phyloP scores from a whole-genome alignment of 2,329 filamentous ascomycete species.

The Colletotrichum magnum region DNA sequence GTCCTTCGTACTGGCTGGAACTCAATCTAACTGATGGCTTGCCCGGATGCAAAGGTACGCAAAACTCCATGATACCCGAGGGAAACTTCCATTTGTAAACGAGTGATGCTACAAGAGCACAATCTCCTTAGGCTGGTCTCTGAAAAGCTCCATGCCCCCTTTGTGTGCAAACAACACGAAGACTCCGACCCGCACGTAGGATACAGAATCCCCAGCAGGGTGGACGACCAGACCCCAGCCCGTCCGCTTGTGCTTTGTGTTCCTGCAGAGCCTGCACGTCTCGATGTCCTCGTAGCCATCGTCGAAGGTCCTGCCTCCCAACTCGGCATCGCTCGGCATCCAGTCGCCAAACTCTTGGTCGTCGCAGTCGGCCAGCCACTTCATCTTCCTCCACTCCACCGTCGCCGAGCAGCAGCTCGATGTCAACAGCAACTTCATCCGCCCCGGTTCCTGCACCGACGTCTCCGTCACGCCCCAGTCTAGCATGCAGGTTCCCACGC shows the following conservation, averaged over 20 bases:
- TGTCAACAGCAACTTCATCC: neutral
- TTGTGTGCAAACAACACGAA: conserved; percentile 3
- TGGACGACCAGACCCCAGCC: neutral
- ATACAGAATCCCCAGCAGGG: neutral
- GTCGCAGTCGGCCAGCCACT: conserved; percentile 1
- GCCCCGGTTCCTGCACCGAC: neutral
- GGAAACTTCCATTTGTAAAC: too few species aligned
- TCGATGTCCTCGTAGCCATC: neutral
- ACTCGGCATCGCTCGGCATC: neutral
- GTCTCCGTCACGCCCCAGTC: conserved; percentile 5
- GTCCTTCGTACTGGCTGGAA: too few species aligned
- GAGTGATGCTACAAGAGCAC: neutral
- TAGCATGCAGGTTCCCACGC: conserved; percentile 2
- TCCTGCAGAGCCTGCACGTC: neutral
- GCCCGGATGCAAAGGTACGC: too few species aligned
- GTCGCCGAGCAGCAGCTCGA: conserved; percentile 13
- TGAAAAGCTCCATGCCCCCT: neutral
- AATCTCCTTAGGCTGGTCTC: neutral
- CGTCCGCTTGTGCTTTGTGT: neutral
- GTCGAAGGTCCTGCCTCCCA: neutral
- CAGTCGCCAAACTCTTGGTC: neutral
- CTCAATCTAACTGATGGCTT: too few species aligned
- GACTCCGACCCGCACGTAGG: conserved; percentile 3
- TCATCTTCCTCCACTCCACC: conserved; percentile 1
- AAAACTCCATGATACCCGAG: too few species aligned